phyloP scores from a whole-genome alignment of 176 grass and related monocot genomes.

The Rhipidocladum racemiflorum region DNA sequence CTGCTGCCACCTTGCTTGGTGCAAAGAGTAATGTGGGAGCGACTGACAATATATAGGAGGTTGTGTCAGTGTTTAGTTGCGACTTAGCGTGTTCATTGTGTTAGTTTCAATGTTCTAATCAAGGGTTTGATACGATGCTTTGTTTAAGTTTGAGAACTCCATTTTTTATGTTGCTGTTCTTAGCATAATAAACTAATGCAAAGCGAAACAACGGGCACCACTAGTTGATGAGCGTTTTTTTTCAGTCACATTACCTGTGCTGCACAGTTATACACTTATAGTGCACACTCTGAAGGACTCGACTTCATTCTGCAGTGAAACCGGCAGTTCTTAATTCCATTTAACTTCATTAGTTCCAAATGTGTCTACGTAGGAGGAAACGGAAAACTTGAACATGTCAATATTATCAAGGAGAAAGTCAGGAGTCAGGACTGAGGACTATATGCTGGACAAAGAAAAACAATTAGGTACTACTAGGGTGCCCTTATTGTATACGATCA shows the following conservation, averaged over 20 bases:
- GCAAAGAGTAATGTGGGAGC: conserved; percentile 1
- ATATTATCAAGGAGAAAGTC: not conserved
- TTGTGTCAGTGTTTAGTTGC: not conserved
- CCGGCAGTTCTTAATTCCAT: not conserved
- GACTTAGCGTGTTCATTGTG: conserved; percentile 1
- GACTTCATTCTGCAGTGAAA: not conserved
- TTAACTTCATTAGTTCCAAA: not conserved
- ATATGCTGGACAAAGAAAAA: conserved; percentile 17
- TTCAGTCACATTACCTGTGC: not conserved
- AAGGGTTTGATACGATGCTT: conserved; percentile 33
- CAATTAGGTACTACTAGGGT: not conserved
- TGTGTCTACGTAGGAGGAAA: not conserved
- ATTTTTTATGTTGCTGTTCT: conserved; percentile 27
- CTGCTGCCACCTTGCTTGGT: conserved; percentile 15
- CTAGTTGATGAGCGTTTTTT: conserved; percentile 5
- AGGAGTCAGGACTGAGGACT: not conserved
- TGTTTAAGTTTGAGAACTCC: conserved; percentile 1
- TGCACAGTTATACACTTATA: not conserved
- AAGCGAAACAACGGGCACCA: not conserved
- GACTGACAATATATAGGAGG: conserved; percentile 44
- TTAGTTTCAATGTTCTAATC: conserved; percentile 50
- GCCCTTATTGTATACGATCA: not conserved
- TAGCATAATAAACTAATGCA: conserved; percentile 32
- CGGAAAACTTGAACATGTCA: not conserved
- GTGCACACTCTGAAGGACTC: not conserved